Evolutionary conservation across 139 green algal genomes (phyloP).

Genomic region (Chlamydomonas schloesseri): DNA sequence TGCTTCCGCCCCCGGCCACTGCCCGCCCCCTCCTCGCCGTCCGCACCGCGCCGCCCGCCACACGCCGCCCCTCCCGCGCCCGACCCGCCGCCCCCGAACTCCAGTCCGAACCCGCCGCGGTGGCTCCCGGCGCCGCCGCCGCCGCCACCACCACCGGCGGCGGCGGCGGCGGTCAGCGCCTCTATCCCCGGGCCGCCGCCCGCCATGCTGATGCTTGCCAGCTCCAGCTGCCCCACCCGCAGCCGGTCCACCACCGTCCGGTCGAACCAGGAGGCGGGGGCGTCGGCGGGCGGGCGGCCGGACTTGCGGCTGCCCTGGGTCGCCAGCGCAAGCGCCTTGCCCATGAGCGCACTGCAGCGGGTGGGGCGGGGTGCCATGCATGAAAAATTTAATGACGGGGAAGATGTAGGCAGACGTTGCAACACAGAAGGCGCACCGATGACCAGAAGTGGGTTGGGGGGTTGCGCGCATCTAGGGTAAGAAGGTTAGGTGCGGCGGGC

Average conservation of each 20-base stretch:
- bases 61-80: neutral
- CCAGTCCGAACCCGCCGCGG: neutral
- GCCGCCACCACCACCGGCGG: neutral
- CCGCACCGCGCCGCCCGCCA: neutral
- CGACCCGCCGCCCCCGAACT: neutral
- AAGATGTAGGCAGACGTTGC: no score
- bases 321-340: neutral
- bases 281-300: neutral
- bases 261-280: neutral
- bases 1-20: neutral
- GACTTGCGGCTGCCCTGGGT: neutral
- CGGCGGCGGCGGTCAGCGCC: no score
- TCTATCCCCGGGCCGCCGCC: no score
- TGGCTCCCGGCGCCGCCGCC: neutral
- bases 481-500: no score
- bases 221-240: constrained; percentile 34
- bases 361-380: no score
- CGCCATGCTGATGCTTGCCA: constrained; percentile 15
- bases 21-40: neutral
- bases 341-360: no score
- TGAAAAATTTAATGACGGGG: no score
- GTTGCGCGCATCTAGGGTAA: no score
- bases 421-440: no score
- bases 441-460: no score
- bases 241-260: constrained; percentile 20